These are phyloP conservation scores for Aquilaria sinensis DNA, from an alignment of 345 rosid species.

Conservation along the genomic window DNA sequence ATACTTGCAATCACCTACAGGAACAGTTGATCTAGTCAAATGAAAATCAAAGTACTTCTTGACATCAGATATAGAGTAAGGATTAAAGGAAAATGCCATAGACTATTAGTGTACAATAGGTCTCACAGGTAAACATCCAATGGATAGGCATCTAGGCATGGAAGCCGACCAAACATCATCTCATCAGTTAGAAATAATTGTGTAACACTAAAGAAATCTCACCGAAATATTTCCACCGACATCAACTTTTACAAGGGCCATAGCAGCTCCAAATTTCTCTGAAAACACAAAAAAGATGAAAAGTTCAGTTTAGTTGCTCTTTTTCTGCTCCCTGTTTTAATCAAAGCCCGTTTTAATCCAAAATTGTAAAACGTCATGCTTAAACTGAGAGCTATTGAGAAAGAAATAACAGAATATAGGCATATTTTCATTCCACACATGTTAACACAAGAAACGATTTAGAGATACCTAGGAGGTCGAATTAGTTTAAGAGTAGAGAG, in stretches of 20 bases:
- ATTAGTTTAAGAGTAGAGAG: too few species aligned
- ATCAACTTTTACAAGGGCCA: slow-evolving; percentile 86
- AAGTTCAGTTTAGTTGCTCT: background rate
- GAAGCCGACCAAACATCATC: background rate
- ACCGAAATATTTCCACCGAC: slow-evolving; percentile 89
- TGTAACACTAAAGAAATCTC: slow-evolving; percentile 11
- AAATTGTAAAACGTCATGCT: too few species aligned
- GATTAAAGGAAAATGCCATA: too few species aligned
- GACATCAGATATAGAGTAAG: too few species aligned
- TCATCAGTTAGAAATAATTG: background rate
- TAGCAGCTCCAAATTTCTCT: slow-evolving; percentile 94
- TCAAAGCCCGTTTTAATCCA: too few species aligned
- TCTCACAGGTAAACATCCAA: background rate
- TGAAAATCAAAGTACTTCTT: too few species aligned
- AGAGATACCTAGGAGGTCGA: background rate
- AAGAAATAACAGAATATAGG: background rate
- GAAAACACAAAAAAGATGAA: background rate
- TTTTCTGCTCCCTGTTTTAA: too few species aligned
- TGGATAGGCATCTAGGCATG: background rate
- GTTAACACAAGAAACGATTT: background rate
- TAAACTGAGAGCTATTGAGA: background rate
- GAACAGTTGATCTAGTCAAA: too few species aligned
- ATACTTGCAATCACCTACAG: too few species aligned
- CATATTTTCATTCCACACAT: background rate
- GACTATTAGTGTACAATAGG: too few species aligned